phyloP scores from a whole-genome alignment of 768 basidiomycete species.

The Collybia nuda region DNA sequence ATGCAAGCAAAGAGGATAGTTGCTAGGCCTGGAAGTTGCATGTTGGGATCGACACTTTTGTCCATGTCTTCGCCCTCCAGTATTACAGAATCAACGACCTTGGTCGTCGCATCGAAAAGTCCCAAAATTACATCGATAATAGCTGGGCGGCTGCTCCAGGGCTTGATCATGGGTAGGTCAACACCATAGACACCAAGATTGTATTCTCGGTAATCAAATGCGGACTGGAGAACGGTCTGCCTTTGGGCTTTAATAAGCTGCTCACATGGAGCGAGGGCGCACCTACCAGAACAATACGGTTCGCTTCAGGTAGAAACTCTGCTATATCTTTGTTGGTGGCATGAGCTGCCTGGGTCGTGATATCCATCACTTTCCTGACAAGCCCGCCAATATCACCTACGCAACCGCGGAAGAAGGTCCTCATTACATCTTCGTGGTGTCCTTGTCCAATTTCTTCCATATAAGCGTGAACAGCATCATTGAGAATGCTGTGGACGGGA shows the following conservation, averaged over 20 bases:
- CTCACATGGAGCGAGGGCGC: neutral
- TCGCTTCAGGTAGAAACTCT: constrained; percentile 62
- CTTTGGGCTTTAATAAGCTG: constrained; percentile 2
- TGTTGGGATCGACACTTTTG: constrained; percentile 36
- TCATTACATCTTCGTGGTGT: constrained; percentile 71
- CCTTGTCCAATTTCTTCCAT: constrained; percentile 59
- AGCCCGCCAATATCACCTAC: constrained; percentile 66
- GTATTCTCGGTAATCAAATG: constrained; percentile 72
- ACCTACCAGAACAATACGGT: constrained; percentile 66
- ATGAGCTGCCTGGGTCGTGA: constrained; percentile 42
- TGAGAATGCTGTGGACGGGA: constrained; percentile 60
- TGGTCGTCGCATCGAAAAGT: constrained; percentile 69
- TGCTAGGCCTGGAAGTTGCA: constrained; percentile 67
- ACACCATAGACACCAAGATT: constrained; percentile 79
- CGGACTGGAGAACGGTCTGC: constrained; percentile 72
- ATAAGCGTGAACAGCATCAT: constrained; percentile 67
- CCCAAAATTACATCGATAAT: constrained; percentile 68
- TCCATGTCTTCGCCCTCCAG: constrained; percentile 22
- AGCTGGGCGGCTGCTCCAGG: constrained; percentile 79
- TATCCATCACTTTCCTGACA: constrained; percentile 57
- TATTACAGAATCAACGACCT: constrained; percentile 39
- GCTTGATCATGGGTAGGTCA: constrained; percentile 62
- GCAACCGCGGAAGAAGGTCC: constrained; percentile 80
- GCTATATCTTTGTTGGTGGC: constrained; percentile 43
- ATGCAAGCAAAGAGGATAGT: constrained; percentile 62